Percentiles rank a stretch among this genome's conserved stretches.
These are phyloP conservation scores for Kluyveromyces nonfermentans DNA, from an alignment of 805 yeast species.

Conservation along the genomic window DNA sequence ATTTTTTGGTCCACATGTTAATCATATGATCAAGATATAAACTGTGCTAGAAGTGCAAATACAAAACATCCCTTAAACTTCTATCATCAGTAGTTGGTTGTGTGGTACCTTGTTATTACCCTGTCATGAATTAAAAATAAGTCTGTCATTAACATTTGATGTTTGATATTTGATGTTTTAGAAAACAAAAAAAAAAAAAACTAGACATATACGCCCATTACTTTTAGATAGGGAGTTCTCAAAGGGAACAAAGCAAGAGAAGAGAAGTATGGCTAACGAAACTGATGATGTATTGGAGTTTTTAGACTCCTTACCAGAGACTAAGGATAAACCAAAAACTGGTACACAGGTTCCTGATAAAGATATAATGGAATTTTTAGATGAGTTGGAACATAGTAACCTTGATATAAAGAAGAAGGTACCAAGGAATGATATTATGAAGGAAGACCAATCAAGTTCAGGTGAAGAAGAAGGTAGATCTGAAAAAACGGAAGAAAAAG, in stretches of 20 bases:
- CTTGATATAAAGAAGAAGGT: conserved; percentile 26
- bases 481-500: conserved; percentile 10
- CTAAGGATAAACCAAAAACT: conserved; percentile 32
- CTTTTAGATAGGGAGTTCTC: neutral
- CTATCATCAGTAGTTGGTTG: too few species aligned
- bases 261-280: conserved; percentile 33
- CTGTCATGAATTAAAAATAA: too few species aligned
- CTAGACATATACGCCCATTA: neutral
- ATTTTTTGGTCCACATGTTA: too few species aligned
- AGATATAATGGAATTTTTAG: conserved; percentile 39
- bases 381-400: conserved; percentile 62
- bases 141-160: too few species aligned
- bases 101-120: too few species aligned
- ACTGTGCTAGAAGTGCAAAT: too few species aligned
- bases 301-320: conserved; percentile 59
- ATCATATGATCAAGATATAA: too few species aligned
- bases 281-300: conserved; percentile 74
- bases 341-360: conserved; percentile 30
- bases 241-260: neutral
- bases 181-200: neutral
- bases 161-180: too few species aligned
- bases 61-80: too few species aligned
- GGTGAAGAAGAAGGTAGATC: conserved; percentile 11
- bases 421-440: conserved; percentile 5
- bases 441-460: conserved; percentile 5